phyloP scores from a whole-genome alignment of 2,329 filamentous ascomycete genomes.

The Fusarium pseudograminearum region DNA sequence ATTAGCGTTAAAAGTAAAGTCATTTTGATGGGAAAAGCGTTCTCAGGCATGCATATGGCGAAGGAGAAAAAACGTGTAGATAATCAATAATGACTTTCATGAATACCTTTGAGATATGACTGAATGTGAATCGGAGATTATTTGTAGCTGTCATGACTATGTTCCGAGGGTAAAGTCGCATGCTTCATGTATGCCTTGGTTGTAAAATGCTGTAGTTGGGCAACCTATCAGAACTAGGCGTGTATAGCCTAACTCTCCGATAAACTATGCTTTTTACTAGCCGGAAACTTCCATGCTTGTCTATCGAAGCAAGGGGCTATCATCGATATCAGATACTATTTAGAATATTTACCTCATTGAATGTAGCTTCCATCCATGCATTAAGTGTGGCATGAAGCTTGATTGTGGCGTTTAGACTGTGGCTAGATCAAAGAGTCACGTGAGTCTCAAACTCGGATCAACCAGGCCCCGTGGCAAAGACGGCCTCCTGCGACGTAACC shows the following conservation, averaged over 20 bases:
- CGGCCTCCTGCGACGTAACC: constrained; percentile 45
- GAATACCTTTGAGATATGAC: constrained; percentile 5
- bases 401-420: constrained; percentile 6
- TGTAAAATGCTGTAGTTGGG: background rate
- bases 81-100: constrained; percentile 44
- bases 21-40: constrained; percentile 45
- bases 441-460: constrained; percentile 45
- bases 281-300: constrained; percentile 9
- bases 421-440: constrained; percentile 35
- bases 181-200: background rate
- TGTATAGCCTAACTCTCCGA: constrained; percentile 1
- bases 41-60: constrained; percentile 41
- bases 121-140: background rate
- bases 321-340: constrained; percentile 25
- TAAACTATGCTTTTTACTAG: constrained; percentile 10
- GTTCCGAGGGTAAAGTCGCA: background rate
- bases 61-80: constrained; percentile 38
- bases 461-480: constrained; percentile 40
- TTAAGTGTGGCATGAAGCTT: constrained; percentile 8
- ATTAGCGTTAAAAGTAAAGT: constrained; percentile 49
- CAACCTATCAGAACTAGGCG: constrained; percentile 21
- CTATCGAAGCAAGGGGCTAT: background rate
- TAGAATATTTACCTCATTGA: background rate
- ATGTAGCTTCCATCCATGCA: background rate
- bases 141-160: background rate